Conservation (phyloP, 2,329 filamentous ascomycete species). For the Nothopassalora personata region DNA sequence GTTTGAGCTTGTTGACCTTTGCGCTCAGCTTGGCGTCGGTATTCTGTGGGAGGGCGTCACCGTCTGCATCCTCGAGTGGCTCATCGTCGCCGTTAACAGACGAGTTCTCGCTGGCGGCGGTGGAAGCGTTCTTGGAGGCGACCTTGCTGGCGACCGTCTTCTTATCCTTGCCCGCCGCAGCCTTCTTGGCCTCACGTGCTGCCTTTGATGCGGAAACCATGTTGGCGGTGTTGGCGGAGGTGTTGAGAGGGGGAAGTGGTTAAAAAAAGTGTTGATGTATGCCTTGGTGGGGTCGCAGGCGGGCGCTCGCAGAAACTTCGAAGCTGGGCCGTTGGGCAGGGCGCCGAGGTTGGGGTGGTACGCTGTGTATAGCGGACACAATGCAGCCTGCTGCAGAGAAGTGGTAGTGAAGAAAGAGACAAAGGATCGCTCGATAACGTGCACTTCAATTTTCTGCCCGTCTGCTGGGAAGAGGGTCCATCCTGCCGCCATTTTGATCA, state of each 20-base stretch:
- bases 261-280: constrained; percentile 3
- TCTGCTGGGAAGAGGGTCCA: not conserved
- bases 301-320: not conserved
- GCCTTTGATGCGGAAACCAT: constrained; percentile 68
- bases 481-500: not conserved
- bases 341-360: not conserved
- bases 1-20: constrained; percentile 80
- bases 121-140: constrained; percentile 60
- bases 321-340: not conserved
- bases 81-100: constrained; percentile 67
- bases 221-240: constrained; percentile 21
- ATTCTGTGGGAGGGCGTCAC: constrained; percentile 34
- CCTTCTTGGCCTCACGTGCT: constrained; percentile 62
- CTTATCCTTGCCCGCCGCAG: constrained; percentile 63
- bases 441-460: not conserved
- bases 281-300: not conserved
- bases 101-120: constrained; percentile 56
- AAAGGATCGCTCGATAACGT: not conserved
- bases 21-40: constrained; percentile 57
- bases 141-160: constrained; percentile 69
- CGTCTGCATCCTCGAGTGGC: constrained; percentile 57
- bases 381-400: not conserved
- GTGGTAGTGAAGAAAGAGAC: not conserved
- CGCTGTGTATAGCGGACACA: not conserved
- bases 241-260: not conserved